Base-by-base conservation (phyloP, 345 rosid species). In the Melaleuca quinquenervia region DNA sequence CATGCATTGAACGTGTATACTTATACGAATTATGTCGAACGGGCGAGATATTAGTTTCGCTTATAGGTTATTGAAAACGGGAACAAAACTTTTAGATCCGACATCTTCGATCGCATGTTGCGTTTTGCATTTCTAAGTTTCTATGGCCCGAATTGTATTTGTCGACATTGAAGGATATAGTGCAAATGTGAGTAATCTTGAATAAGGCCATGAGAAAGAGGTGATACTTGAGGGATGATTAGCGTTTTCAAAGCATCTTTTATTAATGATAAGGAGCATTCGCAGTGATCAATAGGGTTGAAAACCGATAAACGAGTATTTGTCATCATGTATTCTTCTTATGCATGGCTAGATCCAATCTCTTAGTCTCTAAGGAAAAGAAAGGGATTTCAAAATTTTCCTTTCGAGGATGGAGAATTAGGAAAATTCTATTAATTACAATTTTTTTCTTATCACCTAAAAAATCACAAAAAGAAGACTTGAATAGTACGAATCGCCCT, bases 401-500 rank as follows among this genome's bases (percentile, higher is more conserved):
- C 49, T 18, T 49, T 52, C 26, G 14, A 3, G 9, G 29, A 83
- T 3, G 27, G 62, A 53, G 49, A 13, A 41, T 32, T 2, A 0
- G 0, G 1, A 36, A 36, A 18, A 70, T 70, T 24, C 2, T 32
- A 6, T 9, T 2, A 22, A 36, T 9, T 0, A 3, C 21, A 18
- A 20, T 12, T 36, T 70, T 70, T 48, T 36, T 11, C 7, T 22
- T 0, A 70, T 13, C 14, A n/a, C n/a, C 1, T 22, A 11, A 10
- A 70, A 70, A 32, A 5, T 24, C 13, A 55, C 3, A n/a, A 11
- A 56, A 83, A 44, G n/a, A 55, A 24, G 0, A 9, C 20, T 55
- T 6, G 64, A 53, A 53, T 20, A 64, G 20, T 32, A 53, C 15
- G 1, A 83, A 0, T 64, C 50, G 22, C 85, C 52, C 21, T 1